phyloP scores from a whole-genome alignment of 257 asterid species.

The Solanum okadae region DNA sequence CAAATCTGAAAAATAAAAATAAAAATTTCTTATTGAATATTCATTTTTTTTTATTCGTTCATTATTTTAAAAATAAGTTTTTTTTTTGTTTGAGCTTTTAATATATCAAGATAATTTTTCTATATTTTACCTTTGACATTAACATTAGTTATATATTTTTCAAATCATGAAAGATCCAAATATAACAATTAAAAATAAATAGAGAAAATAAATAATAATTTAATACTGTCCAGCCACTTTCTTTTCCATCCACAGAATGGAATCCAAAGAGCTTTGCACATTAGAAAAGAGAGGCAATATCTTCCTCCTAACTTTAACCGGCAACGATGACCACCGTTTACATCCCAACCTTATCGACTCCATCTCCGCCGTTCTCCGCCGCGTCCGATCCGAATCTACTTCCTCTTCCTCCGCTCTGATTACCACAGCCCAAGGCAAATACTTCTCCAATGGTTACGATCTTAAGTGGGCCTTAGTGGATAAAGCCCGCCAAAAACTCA shows the following conservation, averaged over 20 bases:
- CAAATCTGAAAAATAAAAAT: no score
- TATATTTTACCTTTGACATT: no score
- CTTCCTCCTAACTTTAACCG: slow-evolving; percentile 56
- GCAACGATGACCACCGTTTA: slow-evolving; percentile 49
- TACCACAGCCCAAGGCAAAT: slow-evolving; percentile 67
- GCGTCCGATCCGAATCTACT: slow-evolving; percentile 16
- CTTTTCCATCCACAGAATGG: background rate
- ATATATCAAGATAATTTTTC: no score
- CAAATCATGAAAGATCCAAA: no score
- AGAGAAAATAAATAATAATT: background rate
- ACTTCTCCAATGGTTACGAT: slow-evolving; percentile 74
- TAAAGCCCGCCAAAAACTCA: slow-evolving; percentile 3
- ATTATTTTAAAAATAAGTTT: no score
- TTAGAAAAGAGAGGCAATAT: slow-evolving; percentile 37
- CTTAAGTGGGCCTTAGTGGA: slow-evolving; percentile 41
- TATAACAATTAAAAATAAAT: no score
- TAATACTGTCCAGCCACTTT: background rate
- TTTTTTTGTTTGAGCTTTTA: no score
- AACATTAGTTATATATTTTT: no score
- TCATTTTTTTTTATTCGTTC: no score
- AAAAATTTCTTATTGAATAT: no score
- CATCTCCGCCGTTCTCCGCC: slow-evolving; percentile 33
- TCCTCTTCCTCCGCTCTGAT: slow-evolving; percentile 43
- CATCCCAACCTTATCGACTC: slow-evolving; percentile 50
- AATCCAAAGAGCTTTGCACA: slow-evolving; percentile 21